Percentiles rank a stretch among this genome's conserved stretches.
phyloP scores from a whole-genome alignment of 805 yeast genomes.

The Zygosaccharomyces gambellarensis region DNA sequence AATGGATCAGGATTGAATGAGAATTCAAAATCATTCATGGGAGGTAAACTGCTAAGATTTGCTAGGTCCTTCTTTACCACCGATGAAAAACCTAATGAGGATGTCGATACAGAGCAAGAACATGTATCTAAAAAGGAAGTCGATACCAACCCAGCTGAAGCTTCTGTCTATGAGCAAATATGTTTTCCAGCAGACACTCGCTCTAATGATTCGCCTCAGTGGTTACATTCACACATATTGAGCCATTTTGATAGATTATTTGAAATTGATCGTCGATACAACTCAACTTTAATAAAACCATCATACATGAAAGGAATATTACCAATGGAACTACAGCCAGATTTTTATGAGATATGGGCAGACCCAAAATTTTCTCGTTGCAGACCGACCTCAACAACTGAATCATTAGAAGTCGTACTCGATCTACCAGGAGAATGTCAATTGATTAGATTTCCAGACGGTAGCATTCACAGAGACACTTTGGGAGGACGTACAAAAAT shows the following conservation, averaged over 20 bases:
- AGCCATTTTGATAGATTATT: constrained; percentile 40
- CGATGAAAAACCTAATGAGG: neutral
- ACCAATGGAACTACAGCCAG: constrained; percentile 31
- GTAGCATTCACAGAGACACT: constrained; percentile 20
- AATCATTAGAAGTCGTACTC: constrained; percentile 28
- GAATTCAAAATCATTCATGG: constrained; percentile 4
- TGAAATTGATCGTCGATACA: constrained; percentile 40
- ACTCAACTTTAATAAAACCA: constrained; percentile 42
- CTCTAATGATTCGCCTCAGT: neutral
- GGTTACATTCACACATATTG: constrained; percentile 39
- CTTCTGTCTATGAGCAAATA: constrained; percentile 1
- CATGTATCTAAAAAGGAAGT: constrained; percentile 15
- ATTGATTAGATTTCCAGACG: constrained; percentile 5
- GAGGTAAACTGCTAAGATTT: constrained; percentile 6
- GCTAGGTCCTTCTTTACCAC: constrained; percentile 17
- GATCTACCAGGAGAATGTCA: constrained; percentile 19
- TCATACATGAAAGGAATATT: constrained; percentile 22
- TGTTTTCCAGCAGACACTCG: neutral
- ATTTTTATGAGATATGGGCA: constrained; percentile 34
- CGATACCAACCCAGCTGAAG: neutral
- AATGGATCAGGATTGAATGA: constrained; percentile 3
- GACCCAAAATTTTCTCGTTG: constrained; percentile 13
- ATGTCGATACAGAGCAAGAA: constrained; percentile 5
- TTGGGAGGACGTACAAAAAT: constrained; percentile 43
- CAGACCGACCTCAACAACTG: constrained; percentile 22